A percentile compares a stretch with the other conserved stretches of the same genome.
phyloP scores from a whole-genome alignment of 2,329 filamentous ascomycete genomes.

The Emydomyces testavorans region DNA sequence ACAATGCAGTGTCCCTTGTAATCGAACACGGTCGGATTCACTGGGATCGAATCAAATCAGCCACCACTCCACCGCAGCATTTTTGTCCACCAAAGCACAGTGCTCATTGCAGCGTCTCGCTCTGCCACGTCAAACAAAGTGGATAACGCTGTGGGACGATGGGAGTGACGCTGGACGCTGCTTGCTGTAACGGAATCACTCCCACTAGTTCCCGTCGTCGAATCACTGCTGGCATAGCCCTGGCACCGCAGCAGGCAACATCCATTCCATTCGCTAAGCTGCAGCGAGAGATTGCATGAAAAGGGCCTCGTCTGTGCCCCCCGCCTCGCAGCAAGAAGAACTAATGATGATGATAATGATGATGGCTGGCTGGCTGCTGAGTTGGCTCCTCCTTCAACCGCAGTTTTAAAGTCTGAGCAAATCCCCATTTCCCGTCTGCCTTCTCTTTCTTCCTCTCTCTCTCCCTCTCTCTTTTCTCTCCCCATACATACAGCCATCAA shows the following conservation, averaged over 20 bases:
- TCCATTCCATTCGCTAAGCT: slow-evolving; percentile 3
- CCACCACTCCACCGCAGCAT: slow-evolving; percentile 4
- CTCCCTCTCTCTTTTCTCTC: slow-evolving; percentile 5
- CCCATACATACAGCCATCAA: slow-evolving; percentile 1
- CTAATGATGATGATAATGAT: too few species aligned
- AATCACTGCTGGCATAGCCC: not conserved
- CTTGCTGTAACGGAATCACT: slow-evolving; percentile 2
- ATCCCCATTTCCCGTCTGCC: slow-evolving; percentile 12
- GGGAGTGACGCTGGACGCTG: not conserved
- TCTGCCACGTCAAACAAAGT: slow-evolving; percentile 9
- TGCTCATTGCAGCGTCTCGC: not conserved
- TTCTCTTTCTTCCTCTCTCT: slow-evolving; percentile 5
- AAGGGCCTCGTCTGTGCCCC: slow-evolving; percentile 1
- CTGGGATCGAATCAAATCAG: slow-evolving; percentile 10
- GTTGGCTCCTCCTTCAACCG: slow-evolving; percentile 5
- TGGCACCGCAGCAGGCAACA: not conserved
- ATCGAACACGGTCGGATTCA: slow-evolving; percentile 5
- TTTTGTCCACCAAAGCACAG: too few species aligned
- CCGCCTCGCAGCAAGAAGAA: slow-evolving; percentile 9
- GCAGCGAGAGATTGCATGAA: not conserved
- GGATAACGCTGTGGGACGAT: not conserved
- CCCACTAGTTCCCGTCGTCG: slow-evolving; percentile 6
- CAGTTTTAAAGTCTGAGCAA: slow-evolving; percentile 16
- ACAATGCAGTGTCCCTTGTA: slow-evolving; percentile 2
- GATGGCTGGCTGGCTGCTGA: slow-evolving; percentile 9